Evolutionary conservation across 331 rosid species (phyloP), one percentile per base, ranked within the genome.

Genomic region (Cydonia oblonga): DNA sequence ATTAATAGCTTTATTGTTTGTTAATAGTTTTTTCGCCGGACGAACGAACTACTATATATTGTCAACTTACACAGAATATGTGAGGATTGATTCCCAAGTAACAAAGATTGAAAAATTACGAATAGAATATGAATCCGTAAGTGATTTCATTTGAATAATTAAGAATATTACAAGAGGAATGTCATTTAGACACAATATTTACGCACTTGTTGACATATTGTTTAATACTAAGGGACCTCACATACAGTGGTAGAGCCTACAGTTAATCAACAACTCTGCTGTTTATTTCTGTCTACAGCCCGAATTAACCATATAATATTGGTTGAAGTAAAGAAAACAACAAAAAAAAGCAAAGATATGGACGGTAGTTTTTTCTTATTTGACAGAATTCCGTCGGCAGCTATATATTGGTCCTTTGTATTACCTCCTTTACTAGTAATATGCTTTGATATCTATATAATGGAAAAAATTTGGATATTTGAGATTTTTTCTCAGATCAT

Each of bases 41-140:
- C 42, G 42, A 38, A 38, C 42, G 42, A 38, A 38, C 13, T 9
- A 38, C 4, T 38, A 38, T 24, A 9, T 33, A 26, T 72, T 44
- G 51, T 60, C 75, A 73, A 33, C 68, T 72, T 53, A 67, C 75
- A 33, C 51, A 66, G 61, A 56, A 61, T 75, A 75, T 38, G 58
- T 32, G 23, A 53, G 6, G 61, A 56, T 67, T 66, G 69, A 75
- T 60, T 62, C 65, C 59, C 68, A 68, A 38, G 44, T 67, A 63
- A 25, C 5, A 12, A 44, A 69, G 74, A 68, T 1, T 74, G 23
- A 49, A 18, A 64, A 60, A 38, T 33, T 75, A 24, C 63, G 72
- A 44, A n/a, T 7, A 42, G 54, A 33, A 57, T 78, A 73, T 68
- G 51, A 23, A 77, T 64, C 28, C 44, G 7, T 19, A 25, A 18